Evolutionary conservation across 805 yeast genomes (phyloP), one percentile per base, ranked within the genome.

Genomic region (Kluyveromyces starmeri): DNA sequence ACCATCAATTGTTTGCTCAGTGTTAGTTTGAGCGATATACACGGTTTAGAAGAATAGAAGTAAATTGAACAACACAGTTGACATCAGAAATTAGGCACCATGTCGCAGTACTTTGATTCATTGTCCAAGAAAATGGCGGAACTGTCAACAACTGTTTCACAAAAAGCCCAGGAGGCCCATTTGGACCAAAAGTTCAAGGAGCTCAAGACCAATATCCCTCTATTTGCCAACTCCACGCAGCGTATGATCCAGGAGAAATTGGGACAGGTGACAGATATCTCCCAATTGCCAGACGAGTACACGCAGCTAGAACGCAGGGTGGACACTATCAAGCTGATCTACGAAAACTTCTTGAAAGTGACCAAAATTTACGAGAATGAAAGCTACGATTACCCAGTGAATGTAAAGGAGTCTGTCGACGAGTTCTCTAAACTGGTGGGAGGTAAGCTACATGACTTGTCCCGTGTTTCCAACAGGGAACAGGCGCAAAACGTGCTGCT

Each of bases 221-320:
- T 84, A 12, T 64, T 80, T 41, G 94, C 94, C 27, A 83, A 78
- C 59, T 73, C 94, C 53, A 83, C 95, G 12, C 74, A 78, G 32
- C 75, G 92, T 41, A 56, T 79, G 55, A 73, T 84, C 28, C 89
- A 83, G 58, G 95, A 84, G 59, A 72, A 64, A 47, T 70, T 84
- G 18, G 94, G 94, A 31, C 74, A 78, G 45, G 83, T 78, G 24
- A 84, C 79, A 35, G 94, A 84, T 52, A 79, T 82, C 50, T 79
- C 89, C 36, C 88, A 83, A 53, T 68, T 84, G 44, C 95, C 95
- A 20, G 75, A 77, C 38, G 95, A 84, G 56, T 84, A 83, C 55
- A 62, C 78, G 35, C 78, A 75, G 40, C 70, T 83, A 45, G 94
- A 84, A 59, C 65, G 68, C 42, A 76, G 74, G 50, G 73, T 83